These are phyloP conservation scores for Coniochaeta ligniaria DNA, from an alignment of 2,329 filamentous ascomycete genomes.

Conservation along the genomic window DNA sequence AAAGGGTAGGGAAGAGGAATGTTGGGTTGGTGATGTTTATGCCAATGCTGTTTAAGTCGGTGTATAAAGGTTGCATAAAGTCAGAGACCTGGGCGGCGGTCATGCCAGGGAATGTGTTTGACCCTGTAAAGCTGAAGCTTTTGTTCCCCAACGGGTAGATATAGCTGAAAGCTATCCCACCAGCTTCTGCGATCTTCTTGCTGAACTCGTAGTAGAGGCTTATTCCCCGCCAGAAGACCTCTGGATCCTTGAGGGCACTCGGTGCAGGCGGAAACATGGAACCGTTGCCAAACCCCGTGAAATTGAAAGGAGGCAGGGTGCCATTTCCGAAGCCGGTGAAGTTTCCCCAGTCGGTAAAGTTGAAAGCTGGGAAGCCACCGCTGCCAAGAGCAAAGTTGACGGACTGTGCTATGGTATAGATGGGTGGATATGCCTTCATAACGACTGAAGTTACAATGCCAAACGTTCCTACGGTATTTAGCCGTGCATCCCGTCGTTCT, in stretches of 20 bases:
- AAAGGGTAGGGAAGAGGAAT: constrained; percentile 4
- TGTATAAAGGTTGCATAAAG: constrained; percentile 21
- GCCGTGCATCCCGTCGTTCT: not conserved
- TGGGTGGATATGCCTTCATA: constrained; percentile 15
- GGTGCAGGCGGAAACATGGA: not conserved
- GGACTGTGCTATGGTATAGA: constrained; percentile 7
- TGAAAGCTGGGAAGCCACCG: not conserved
- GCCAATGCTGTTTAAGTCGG: constrained; percentile 21
- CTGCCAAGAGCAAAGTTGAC: constrained; percentile 9
- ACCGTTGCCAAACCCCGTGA: not conserved
- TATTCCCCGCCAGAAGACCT: constrained; percentile 17
- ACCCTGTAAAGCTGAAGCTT: constrained; percentile 15
- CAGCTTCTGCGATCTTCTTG: constrained; percentile 10
- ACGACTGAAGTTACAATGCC: constrained; percentile 17
- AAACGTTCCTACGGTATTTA: constrained; percentile 11
- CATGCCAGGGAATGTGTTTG: constrained; percentile 18
- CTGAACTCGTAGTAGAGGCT: constrained; percentile 14
- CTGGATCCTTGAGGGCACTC: constrained; percentile 3
- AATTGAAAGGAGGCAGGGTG: constrained; percentile 1
- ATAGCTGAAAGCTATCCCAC: constrained; percentile 17
- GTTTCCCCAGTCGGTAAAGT: not conserved
- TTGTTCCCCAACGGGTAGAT: constrained; percentile 17
- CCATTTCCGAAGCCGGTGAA: not conserved
- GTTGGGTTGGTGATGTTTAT: constrained; percentile 13
- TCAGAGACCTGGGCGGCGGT: constrained; percentile 17